Base-by-base conservation (phyloP, 352 stramenopile species). In the Phytopythium sindhum region DNA sequence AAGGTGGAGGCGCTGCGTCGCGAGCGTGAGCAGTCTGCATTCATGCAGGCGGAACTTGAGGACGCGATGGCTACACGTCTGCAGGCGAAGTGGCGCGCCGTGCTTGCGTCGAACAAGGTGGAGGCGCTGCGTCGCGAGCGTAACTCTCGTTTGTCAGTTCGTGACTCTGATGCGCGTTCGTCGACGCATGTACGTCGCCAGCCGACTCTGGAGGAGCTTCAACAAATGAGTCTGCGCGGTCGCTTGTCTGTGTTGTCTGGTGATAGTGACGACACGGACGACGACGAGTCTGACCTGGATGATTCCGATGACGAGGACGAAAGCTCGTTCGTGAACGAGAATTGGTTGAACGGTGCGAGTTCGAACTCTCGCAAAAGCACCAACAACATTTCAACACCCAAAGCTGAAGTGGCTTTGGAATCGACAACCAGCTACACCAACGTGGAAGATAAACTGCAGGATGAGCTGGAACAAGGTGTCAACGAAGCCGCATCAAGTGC, bases 151-250 rank as follows among this genome's bases (percentile, higher is more conserved):
- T 35, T 24, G 4, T 23, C 24, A 2, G 47, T 2, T 9, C 29
- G 28, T 2, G 15, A 5, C 1, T 60, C 35, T 6, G 23, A 35
- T 23, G 15, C 31, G 1, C 21, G 35, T n/a, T 12, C 5, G 4
- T 50, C 53, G 5, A 29, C 60, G 2, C 50, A 65, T 44, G 21
- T 72, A 10, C 45, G 59, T 56, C 64, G 67, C 0, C 73, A 80
- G 14, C 77, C 74, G n/a, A 80, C 77, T 1, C 55, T 81, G 9
- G 63, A 66, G 2, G 77, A 86, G 39, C 70, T 86, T 37, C 70
- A 84, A 47, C 64, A 79, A 33, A 45, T 86, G 50, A 84, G 77
- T 42, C 66, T 81, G 69, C 71, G 62, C 21, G 77, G 77, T 10
- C 72, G 77, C 14, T 80, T 86, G 50, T 86, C 77, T 7, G 70